A percentile compares a stretch with the other conserved stretches of the same genome.
Evolutionary conservation across 306 rosid genomes (phyloP).

Genomic region (Dicorynia guianensis): DNA sequence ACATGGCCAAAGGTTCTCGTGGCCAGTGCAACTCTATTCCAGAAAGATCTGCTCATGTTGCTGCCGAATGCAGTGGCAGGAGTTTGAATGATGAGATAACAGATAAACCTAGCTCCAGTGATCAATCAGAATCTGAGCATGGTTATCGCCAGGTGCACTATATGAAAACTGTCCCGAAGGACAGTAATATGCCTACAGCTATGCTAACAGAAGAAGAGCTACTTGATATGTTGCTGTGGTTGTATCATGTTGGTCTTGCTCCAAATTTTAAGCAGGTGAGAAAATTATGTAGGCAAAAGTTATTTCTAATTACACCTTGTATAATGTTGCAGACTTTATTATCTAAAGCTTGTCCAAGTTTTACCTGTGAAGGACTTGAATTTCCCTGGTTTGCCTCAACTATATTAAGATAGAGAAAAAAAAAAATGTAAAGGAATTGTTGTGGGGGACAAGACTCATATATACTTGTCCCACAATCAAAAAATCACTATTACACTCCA

Average conservation of each 20-base stretch:
- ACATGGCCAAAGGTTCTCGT: slow-evolving; percentile 70
- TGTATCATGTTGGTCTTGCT: slow-evolving; percentile 90
- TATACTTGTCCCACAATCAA: slow-evolving; percentile 4
- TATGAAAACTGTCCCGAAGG: slow-evolving; percentile 69
- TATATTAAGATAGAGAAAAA: slow-evolving; percentile 26
- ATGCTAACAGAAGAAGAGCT: slow-evolving; percentile 87
- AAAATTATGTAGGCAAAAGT: slow-evolving; percentile 10
- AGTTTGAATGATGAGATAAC: slow-evolving; percentile 82
- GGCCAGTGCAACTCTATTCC: slow-evolving; percentile 73
- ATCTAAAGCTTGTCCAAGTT: neutral
- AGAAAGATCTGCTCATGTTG: slow-evolving; percentile 85
- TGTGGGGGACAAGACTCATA: neutral
- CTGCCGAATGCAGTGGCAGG: slow-evolving; percentile 83
- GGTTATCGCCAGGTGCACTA: slow-evolving; percentile 62
- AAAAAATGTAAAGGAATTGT: slow-evolving; percentile 35
- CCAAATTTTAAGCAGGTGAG: slow-evolving; percentile 94
- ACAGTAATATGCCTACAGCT: slow-evolving; percentile 70
- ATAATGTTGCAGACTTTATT: neutral
- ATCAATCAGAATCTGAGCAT: slow-evolving; percentile 83
- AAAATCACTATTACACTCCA: slow-evolving; percentile 18
- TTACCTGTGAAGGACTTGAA: slow-evolving; percentile 27
- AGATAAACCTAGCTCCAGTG: slow-evolving; percentile 92
- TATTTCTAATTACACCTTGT: neutral
- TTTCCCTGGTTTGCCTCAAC: slow-evolving; percentile 26
- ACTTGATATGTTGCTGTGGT: slow-evolving; percentile 79